These are phyloP conservation scores for Teratosphaeria nubilosa DNA, from an alignment of 2,329 filamentous ascomycete genomes.

Conservation along the genomic window DNA sequence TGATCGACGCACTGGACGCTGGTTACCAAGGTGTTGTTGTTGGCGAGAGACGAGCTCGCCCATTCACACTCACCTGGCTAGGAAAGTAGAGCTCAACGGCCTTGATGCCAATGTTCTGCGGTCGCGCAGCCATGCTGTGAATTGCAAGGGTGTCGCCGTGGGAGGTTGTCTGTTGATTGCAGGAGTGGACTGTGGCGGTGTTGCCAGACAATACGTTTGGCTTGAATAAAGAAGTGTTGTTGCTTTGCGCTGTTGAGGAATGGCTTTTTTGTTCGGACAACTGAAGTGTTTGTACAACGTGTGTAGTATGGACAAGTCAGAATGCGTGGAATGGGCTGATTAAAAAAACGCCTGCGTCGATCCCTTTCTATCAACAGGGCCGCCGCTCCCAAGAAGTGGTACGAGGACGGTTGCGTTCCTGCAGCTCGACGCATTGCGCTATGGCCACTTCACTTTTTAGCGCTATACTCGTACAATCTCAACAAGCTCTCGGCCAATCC, in stretches of 20 bases:
- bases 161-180: background rate
- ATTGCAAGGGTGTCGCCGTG: background rate
- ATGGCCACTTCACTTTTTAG: background rate
- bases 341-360: background rate
- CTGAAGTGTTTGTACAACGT: background rate
- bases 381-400: background rate
- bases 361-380: background rate
- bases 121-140: constrained; percentile 9
- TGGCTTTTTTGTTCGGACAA: background rate
- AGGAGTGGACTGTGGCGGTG: background rate
- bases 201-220: background rate
- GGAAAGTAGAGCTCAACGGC: constrained; percentile 47
- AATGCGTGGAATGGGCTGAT: background rate
- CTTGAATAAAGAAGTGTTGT: background rate
- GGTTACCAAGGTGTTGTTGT: background rate
- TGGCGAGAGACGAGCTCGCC: background rate
- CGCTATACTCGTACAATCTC: too few species aligned
- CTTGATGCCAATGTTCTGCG: constrained; percentile 44
- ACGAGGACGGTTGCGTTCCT: background rate
- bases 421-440: background rate
- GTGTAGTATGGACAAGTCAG: background rate
- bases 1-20: constrained; percentile 42
- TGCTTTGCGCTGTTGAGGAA: background rate
- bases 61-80: constrained; percentile 34
- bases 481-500: too few species aligned